A percentile compares a stretch with the other conserved stretches of the same genome.
Conservation (phyloP, 768 basidiomycete species). For the Rhodotorula toruloides region DNA sequence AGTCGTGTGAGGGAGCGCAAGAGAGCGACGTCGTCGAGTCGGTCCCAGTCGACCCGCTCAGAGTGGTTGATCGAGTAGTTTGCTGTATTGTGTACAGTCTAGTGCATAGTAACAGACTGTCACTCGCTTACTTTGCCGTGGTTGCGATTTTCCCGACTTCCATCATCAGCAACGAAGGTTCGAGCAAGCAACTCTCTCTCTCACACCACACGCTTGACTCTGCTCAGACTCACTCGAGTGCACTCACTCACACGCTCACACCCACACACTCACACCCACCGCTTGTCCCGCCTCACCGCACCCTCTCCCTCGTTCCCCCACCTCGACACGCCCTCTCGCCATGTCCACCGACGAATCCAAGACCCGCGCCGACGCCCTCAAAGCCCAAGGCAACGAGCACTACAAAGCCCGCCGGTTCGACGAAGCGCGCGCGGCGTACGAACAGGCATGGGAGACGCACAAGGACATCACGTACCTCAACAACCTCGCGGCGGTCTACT, state of each 20-base stretch:
- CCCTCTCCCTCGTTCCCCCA: not conserved
- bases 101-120: too few species aligned
- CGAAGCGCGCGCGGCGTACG: slow-evolving; percentile 67
- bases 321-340: not conserved
- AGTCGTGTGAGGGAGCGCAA: not conserved
- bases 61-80: too few species aligned
- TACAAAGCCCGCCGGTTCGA: slow-evolving; percentile 60
- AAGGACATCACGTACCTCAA: slow-evolving; percentile 91
- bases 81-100: too few species aligned
- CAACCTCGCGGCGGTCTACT: slow-evolving; percentile 88
- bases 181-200: too few species aligned
- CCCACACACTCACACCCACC: too few species aligned
- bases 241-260: not conserved
- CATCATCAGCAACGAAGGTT: too few species aligned
- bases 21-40: not conserved
- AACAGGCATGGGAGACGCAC: slow-evolving; percentile 85
- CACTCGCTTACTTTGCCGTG: too few species aligned
- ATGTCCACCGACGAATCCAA: slow-evolving; percentile 19
- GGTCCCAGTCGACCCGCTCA: too few species aligned
- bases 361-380: slow-evolving; percentile 21
- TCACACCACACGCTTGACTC: too few species aligned
- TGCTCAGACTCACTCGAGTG: too few species aligned
- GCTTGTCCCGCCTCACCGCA: not conserved
- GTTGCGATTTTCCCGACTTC: too few species aligned
- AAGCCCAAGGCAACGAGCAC: slow-evolving; percentile 37